phyloP scores from a whole-genome alignment of 2,329 filamentous ascomycete species.

The Fusarium albosuccineum region DNA sequence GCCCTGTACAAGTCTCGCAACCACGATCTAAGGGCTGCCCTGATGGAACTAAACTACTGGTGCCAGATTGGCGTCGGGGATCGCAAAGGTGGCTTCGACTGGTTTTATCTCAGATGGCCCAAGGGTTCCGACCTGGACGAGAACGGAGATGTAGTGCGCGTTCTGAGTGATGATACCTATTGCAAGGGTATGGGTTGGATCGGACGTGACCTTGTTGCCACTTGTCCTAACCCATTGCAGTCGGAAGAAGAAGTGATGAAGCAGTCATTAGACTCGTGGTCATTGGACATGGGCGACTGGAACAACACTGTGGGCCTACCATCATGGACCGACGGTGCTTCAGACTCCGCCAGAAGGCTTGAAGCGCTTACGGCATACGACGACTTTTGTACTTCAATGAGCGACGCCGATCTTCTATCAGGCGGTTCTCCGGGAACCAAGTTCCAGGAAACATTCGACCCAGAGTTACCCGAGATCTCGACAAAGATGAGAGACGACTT shows the following conservation, averaged over 20 bases:
- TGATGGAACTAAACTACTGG: conserved; percentile 93
- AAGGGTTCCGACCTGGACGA: conserved; percentile 77
- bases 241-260: conserved; percentile 73
- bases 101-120: conserved; percentile 86
- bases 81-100: conserved; percentile 86
- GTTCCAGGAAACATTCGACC: conserved; percentile 68
- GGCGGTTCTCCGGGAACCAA: conserved; percentile 59
- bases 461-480: conserved; percentile 70
- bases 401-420: conserved; percentile 74
- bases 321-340: conserved; percentile 52
- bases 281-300: conserved; percentile 72
- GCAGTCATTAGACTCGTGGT: conserved; percentile 77
- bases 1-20: conserved; percentile 77
- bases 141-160: conserved; percentile 76
- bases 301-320: conserved; percentile 57
- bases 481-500: conserved; percentile 64
- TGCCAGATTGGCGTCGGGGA: conserved; percentile 97
- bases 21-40: conserved; percentile 81
- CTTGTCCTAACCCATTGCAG: conserved; percentile 52
- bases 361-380: conserved; percentile 64
- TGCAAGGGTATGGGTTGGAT: conserved; percentile 82
- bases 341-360: conserved; percentile 44
- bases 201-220: conserved; percentile 68
- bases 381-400: conserved; percentile 70
- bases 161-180: conserved; percentile 87